Percentiles rank a stretch among this genome's conserved stretches.
phyloP scores from a whole-genome alignment of 768 basidiomycete species.

The Dioszegia crocea region DNA sequence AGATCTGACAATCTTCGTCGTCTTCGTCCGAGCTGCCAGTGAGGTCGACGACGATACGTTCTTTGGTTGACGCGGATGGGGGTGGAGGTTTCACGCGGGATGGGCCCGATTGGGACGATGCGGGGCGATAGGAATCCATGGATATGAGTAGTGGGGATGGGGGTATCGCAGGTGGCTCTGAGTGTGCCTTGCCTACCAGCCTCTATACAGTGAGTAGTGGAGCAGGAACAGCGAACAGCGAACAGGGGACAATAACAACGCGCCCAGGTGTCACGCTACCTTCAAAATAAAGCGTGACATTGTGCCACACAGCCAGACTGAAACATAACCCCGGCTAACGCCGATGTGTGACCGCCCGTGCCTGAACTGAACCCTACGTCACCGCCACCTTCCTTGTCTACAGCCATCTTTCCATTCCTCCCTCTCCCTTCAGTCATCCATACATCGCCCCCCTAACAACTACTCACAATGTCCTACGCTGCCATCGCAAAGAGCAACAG shows the following conservation, averaged over 20 bases:
- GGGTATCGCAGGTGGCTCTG: too few relatives aligned
- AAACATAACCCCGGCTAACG: background rate
- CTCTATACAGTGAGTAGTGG: too few relatives aligned
- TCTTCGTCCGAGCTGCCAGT: background rate
- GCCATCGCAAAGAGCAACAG: constrained; percentile 62
- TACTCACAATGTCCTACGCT: constrained; percentile 66
- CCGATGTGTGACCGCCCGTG: background rate
- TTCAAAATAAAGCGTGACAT: background rate
- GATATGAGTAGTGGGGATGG: background rate
- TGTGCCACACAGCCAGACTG: background rate
- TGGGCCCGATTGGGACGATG: too few relatives aligned
- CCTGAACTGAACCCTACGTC: background rate
- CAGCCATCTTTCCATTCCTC: background rate
- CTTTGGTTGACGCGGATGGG: too few relatives aligned
- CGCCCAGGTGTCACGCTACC: background rate
- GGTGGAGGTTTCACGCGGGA: background rate
- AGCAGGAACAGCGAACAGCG: too few relatives aligned
- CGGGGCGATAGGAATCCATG: too few relatives aligned
- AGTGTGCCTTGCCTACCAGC: too few relatives aligned
- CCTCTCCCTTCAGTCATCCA: background rate
- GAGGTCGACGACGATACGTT: too few relatives aligned
- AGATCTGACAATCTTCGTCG: background rate
- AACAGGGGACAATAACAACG: background rate
- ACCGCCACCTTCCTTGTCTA: background rate
- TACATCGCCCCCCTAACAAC: background rate